A percentile compares a stretch with the other conserved stretches of the same genome.
Conservation (phyloP, 805 yeast genomes). For the Pichia deserticola region DNA sequence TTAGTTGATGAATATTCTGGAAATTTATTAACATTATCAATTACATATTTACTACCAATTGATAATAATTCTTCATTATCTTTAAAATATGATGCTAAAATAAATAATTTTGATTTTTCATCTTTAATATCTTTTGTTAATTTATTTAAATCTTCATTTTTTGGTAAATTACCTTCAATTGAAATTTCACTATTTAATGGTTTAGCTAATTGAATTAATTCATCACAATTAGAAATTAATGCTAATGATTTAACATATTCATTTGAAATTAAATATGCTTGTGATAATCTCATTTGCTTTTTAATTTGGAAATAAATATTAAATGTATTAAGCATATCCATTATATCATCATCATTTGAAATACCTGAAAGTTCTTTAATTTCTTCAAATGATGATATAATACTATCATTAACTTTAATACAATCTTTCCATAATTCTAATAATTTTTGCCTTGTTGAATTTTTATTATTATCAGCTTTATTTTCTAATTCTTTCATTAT, state of each 20-base stretch:
- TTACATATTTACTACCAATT: constrained; percentile 16
- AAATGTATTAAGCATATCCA: constrained; percentile 45
- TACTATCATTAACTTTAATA: constrained; percentile 41
- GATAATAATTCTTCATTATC: constrained; percentile 13
- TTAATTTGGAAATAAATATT: constrained; percentile 38
- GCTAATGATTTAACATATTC: constrained; percentile 42
- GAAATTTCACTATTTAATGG: neutral
- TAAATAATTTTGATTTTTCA: constrained; percentile 30
- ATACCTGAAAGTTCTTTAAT: constrained; percentile 87
- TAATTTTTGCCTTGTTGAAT: constrained; percentile 18
- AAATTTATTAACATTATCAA: constrained; percentile 25
- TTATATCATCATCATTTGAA: constrained; percentile 68
- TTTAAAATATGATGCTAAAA: constrained; percentile 40
- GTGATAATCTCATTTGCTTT: constrained; percentile 39
- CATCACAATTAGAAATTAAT: constrained; percentile 30
- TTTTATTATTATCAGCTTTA: constrained; percentile 14
- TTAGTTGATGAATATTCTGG: constrained; percentile 22
- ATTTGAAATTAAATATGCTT: constrained; percentile 34
- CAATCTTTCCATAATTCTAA: constrained; percentile 34
- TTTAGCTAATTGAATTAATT: constrained; percentile 4
- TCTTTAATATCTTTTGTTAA: constrained; percentile 18
- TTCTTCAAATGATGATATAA: constrained; percentile 47
- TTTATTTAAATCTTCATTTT: constrained; percentile 25
- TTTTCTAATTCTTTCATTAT: constrained; percentile 32
- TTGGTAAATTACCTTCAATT: constrained; percentile 32